Conservation (phyloP, 1,139 yeast genomes). For the Kurtzmaniella quercitrusa region DNA sequence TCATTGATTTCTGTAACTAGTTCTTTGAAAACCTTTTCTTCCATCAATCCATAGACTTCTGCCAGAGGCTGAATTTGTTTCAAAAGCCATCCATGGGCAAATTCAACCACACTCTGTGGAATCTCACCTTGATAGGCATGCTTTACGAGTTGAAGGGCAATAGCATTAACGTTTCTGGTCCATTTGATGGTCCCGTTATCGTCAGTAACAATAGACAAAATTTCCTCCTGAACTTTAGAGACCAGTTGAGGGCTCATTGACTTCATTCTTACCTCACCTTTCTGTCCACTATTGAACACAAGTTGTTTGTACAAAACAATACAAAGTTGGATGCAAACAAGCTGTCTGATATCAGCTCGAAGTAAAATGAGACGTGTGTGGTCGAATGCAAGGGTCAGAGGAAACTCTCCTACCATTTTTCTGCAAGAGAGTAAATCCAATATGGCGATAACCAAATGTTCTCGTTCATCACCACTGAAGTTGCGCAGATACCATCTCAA, state of each 20-base stretch:
- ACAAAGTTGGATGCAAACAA: slow-evolving; percentile 77
- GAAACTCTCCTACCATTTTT: slow-evolving; percentile 79
- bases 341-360: slow-evolving; percentile 81
- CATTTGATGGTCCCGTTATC: slow-evolving; percentile 85
- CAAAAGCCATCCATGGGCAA: slow-evolving; percentile 75
- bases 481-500: slow-evolving; percentile 65
- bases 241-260: slow-evolving; percentile 27
- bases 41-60: slow-evolving; percentile 76
- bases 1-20: slow-evolving; percentile 32
- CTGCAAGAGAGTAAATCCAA: slow-evolving; percentile 70
- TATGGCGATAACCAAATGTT: slow-evolving; percentile 22
- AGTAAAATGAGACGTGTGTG: slow-evolving; percentile 73
- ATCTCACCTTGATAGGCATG: slow-evolving; percentile 20
- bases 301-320: slow-evolving; percentile 70
- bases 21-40: slow-evolving; percentile 57
- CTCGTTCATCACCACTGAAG: slow-evolving; percentile 10
- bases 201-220: slow-evolving; percentile 77
- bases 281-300: slow-evolving; percentile 36
- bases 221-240: slow-evolving; percentile 48
- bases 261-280: slow-evolving; percentile 12
- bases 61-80: slow-evolving; percentile 84
- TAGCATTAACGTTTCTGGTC: slow-evolving; percentile 76
- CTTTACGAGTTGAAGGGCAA: slow-evolving; percentile 68
- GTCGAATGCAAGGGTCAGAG: slow-evolving; percentile 83
- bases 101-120: slow-evolving; percentile 49